phyloP scores from a whole-genome alignment of 441 rosid genomes.

The Gossypium davidsonii region DNA sequence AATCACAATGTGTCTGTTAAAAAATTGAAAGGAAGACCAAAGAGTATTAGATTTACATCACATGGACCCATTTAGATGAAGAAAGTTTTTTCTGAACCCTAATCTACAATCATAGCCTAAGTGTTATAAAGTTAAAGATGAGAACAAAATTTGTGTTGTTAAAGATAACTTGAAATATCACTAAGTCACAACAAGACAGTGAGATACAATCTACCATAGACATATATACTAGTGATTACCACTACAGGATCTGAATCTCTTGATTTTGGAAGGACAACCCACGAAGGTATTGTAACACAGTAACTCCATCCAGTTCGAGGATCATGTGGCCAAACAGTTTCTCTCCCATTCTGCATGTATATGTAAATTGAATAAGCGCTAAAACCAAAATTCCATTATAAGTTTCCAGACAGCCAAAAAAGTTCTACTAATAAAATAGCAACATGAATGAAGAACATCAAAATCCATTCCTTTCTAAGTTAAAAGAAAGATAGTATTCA shows the following conservation, averaged over 20 bases:
- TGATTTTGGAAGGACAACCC: constrained; percentile 84
- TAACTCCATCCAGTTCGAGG: constrained; percentile 93
- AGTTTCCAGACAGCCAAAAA: background rate
- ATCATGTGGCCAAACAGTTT: constrained; percentile 93
- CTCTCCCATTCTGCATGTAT: constrained; percentile 69
- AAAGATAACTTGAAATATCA: background rate
- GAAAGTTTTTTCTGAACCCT: background rate
- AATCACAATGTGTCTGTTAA: background rate
- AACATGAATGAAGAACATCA: background rate
- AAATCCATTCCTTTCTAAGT: background rate
- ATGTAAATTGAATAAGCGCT: background rate
- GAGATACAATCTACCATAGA: constrained; percentile 27
- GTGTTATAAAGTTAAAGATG: background rate
- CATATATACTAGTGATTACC: constrained; percentile 48
- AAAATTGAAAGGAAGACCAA: background rate
- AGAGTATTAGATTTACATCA: background rate
- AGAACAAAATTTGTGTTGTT: background rate
- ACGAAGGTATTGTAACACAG: constrained; percentile 81
- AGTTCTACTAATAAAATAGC: background rate
- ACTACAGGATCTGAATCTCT: constrained; percentile 94
- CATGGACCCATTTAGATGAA: background rate
- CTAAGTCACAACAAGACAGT: constrained; percentile 11
- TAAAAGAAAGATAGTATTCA: background rate
- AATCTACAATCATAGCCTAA: background rate
- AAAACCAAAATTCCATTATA: background rate